phyloP scores from a whole-genome alignment of 1,284 basidiomycete species.

The Pterulicium gracile region DNA sequence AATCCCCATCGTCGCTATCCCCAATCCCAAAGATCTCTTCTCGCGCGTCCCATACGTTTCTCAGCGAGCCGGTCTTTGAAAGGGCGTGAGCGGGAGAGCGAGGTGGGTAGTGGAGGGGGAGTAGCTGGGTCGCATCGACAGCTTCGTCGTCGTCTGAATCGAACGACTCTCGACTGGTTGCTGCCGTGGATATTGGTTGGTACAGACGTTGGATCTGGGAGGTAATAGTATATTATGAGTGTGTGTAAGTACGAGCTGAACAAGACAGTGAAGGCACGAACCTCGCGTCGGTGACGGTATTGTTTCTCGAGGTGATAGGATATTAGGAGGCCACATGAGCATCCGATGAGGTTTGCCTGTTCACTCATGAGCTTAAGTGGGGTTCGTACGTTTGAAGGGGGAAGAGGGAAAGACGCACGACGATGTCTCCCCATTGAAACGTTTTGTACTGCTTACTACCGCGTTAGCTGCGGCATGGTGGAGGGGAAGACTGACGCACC shows the following conservation, averaged over 20 bases:
- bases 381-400: no score
- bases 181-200: slow-evolving; percentile 35
- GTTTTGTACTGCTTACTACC: slow-evolving; percentile 47
- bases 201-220: slow-evolving; percentile 64
- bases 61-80: slow-evolving; percentile 22
- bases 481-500: slow-evolving; percentile 28
- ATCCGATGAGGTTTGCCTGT: slow-evolving; percentile 79
- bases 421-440: slow-evolving; percentile 70
- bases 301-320: slow-evolving; percentile 62
- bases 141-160: slow-evolving; percentile 40
- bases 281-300: slow-evolving; percentile 68
- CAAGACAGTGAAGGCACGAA: slow-evolving; percentile 16
- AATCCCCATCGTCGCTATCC: slow-evolving; percentile 45
- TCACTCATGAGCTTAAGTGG: slow-evolving; percentile 6
- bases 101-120: slow-evolving; percentile 39
- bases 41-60: slow-evolving; percentile 67
- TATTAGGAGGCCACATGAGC: slow-evolving; percentile 56
- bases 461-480: neutral
- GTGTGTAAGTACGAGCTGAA: slow-evolving; percentile 1
- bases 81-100: slow-evolving; percentile 11
- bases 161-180: slow-evolving; percentile 40
- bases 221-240: no score
- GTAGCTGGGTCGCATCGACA: slow-evolving; percentile 37
- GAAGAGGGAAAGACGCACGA: slow-evolving; percentile 33
- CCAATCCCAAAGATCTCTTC: slow-evolving; percentile 71